Percentiles rank a stretch among this genome's conserved stretches.
Conservation (phyloP, 805 yeast species). For the Candida namnaoensis region DNA sequence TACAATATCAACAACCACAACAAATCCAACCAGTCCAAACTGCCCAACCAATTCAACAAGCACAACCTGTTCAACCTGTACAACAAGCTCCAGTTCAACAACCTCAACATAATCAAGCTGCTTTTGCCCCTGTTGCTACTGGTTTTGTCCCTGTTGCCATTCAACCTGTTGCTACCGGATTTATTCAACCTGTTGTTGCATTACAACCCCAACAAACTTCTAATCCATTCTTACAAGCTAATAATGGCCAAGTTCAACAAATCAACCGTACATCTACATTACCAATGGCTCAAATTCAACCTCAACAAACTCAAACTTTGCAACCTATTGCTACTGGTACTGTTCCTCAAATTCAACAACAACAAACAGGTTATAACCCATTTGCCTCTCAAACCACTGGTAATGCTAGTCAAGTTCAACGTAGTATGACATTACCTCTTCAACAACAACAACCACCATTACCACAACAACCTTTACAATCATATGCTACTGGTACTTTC, state of each 20-base stretch:
- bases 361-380: neutral
- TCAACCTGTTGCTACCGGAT: conserved; percentile 12
- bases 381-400: neutral
- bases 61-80: conserved; percentile 6
- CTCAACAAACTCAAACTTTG: neutral
- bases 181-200: conserved; percentile 4
- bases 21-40: conserved; percentile 9
- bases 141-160: conserved; percentile 4
- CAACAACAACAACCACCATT: conserved; percentile 11
- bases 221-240: conserved; percentile 14
- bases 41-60: conserved; percentile 7
- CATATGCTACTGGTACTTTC: conserved; percentile 11
- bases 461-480: conserved; percentile 16
- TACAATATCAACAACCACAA: conserved; percentile 17
- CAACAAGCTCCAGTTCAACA: conserved; percentile 2
- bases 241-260: conserved; percentile 8
- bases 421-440: neutral
- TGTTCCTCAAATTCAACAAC: conserved; percentile 2
- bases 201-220: conserved; percentile 16
- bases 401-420: neutral
- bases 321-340: too few relatives aligned
- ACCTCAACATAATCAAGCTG: too few relatives aligned
- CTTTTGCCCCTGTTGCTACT: conserved; percentile 3
- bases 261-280: conserved; percentile 5
- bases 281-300: conserved; percentile 11